A percentile compares a stretch with the other conserved stretches of the same genome.
These are phyloP conservation scores for Lepiota subincarnata DNA, from an alignment of 768 basidiomycete genomes.

Conservation along the genomic window DNA sequence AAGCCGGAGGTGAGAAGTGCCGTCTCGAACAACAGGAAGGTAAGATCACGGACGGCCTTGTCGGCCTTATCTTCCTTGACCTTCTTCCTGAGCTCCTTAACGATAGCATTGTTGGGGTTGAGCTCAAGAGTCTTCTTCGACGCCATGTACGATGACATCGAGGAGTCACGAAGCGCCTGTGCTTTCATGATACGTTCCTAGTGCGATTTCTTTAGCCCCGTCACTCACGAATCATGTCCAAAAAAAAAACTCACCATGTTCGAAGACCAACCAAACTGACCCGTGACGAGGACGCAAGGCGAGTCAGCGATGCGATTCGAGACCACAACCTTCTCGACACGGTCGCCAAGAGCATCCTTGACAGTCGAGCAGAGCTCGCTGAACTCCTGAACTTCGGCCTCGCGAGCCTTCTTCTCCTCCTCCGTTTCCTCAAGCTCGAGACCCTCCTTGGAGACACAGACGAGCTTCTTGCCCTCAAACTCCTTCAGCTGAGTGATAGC, in stretches of 20 bases:
- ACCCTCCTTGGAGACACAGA: conserved; percentile 98
- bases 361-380: conserved; percentile 88
- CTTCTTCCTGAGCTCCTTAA: conserved; percentile 95
- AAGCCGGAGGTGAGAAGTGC: conserved; percentile 94
- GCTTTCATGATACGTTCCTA: conserved; percentile 99
- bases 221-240: background rate
- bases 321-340: conserved; percentile 98
- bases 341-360: conserved; percentile 98
- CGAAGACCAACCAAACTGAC: conserved; percentile 99
- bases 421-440: conserved; percentile 99
- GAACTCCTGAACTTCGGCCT: conserved; percentile 80
- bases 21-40: conserved; percentile 95
- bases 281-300: conserved; percentile 95
- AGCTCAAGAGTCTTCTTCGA: conserved; percentile 98
- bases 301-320: conserved; percentile 98
- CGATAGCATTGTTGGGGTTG: conserved; percentile 86
- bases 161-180: conserved; percentile 92
- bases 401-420: conserved; percentile 90
- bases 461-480: conserved; percentile 95
- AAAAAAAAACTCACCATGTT: conserved; percentile 71
- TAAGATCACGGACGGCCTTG: conserved; percentile 97
- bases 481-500: conserved; percentile 98
- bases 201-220: conserved; percentile 11
- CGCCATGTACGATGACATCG: conserved; percentile 99
- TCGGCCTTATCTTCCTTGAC: conserved; percentile 96